Conservation (phyloP, 2,329 filamentous ascomycete species). For the Colletotrichum paranaense region DNA sequence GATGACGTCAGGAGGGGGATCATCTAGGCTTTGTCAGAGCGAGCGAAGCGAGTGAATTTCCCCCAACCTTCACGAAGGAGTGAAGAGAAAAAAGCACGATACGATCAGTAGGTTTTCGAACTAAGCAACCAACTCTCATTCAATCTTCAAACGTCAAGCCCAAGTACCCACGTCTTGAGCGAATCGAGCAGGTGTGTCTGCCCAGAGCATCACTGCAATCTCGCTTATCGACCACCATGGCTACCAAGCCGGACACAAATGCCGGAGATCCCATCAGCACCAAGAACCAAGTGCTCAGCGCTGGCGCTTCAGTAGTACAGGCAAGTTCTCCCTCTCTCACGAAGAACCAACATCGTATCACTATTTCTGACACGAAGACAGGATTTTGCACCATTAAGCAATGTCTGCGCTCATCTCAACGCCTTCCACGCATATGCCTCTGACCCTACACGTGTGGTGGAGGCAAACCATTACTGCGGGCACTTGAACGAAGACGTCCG, state of each 20-base stretch:
- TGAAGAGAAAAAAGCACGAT: neutral
- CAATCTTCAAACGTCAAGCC: too few species aligned
- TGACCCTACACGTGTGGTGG: slow-evolving; percentile 75
- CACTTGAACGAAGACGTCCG: slow-evolving; percentile 80
- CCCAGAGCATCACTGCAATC: neutral
- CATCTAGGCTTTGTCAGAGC: neutral
- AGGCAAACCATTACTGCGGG: slow-evolving; percentile 87
- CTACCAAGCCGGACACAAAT: slow-evolving; percentile 32
- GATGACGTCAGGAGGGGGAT: slow-evolving; percentile 25
- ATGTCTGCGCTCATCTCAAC: slow-evolving; percentile 85
- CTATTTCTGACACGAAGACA: slow-evolving; percentile 42
- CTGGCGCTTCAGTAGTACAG: slow-evolving; percentile 70
- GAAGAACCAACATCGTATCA: neutral
- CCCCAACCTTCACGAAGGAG: neutral
- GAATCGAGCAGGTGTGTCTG: neutral
- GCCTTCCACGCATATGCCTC: slow-evolving; percentile 88
- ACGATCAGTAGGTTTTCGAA: neutral
- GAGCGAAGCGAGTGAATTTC: neutral
- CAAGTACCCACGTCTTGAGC: too few species aligned
- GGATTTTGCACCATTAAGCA: slow-evolving; percentile 78
- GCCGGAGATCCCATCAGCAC: slow-evolving; percentile 61
- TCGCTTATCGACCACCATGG: slow-evolving; percentile 18
- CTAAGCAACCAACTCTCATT: too few species aligned
- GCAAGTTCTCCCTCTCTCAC: slow-evolving; percentile 42
- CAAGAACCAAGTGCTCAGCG: slow-evolving; percentile 70